Evolutionary conservation across 2,329 filamentous ascomycete genomes (phyloP), one percentile per base, ranked within the genome.

Genomic region (Fusarium sp.): DNA sequence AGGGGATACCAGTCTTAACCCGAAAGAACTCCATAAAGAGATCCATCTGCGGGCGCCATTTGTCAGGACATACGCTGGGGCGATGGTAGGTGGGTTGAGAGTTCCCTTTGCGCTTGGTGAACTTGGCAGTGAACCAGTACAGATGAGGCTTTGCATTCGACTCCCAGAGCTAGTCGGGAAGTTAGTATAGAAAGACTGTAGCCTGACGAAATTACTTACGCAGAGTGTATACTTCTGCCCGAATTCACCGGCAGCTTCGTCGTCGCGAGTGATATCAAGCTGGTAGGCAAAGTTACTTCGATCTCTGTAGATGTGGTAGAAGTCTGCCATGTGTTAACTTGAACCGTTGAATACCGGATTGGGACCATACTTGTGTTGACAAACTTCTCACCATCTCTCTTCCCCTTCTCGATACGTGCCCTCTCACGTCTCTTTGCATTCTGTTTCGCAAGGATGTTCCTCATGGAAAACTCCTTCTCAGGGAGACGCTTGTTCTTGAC

Each of bases 241-340:
- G 1, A 81, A 78, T 42, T 87, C 87, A 12, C 84, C 83, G 6
- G 75, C 73, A 16, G 80, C 78, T 69, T 80, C 42, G 78, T 85
- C 80, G 81, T 88, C 78, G 78, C 92, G 88, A 4, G 86, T 86
- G 16, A 96, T 82, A 0, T 86, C 85, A 66, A 93, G 82, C 62
- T 91, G 86, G 81, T 94, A 94, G 5, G 84, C 80, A 79, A 94
- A 93, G 56, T 87, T 88, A 0, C 87, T 87, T 4, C 76, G 64
- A 78, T 96, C 93, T 20, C 81, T 82, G 80, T 92, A 94, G 69
- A 93, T 80, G 68, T 90, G 90, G 77, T 91, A 90, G n/a, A 89
- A 83, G 36, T 85, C 91, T 92, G 66, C 5, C 24, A 10, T 35
- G 14, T 2, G 38, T 73, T 44, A 62, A 55, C 12, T 22, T 35